phyloP scores from a whole-genome alignment of 2,329 filamentous ascomycete species.

The Paracoccidioides lutzii region DNA sequence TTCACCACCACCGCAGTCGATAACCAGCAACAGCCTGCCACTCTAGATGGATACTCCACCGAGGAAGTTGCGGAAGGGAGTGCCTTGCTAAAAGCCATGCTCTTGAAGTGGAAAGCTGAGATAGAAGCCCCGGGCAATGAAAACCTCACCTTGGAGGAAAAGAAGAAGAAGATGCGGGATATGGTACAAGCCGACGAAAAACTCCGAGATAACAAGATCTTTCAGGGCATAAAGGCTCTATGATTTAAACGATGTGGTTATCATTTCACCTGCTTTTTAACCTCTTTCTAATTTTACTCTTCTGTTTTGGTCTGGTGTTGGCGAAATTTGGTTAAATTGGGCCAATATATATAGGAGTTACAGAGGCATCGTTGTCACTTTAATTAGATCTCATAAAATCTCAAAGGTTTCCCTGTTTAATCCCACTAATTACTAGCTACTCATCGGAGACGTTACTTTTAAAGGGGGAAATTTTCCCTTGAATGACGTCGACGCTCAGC shows the following conservation, averaged over 20 bases:
- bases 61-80: constrained; percentile 85
- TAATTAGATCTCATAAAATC: background rate
- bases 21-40: constrained; percentile 30
- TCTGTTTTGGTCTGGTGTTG: background rate
- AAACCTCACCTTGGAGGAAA: constrained; percentile 55
- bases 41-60: constrained; percentile 49
- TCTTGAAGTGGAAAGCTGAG: constrained; percentile 71
- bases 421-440: background rate
- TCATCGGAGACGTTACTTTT: too few relatives aligned
- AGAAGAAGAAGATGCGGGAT: constrained; percentile 64
- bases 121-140: constrained; percentile 49
- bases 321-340: background rate
- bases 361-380: background rate
- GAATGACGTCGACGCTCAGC: too few relatives aligned
- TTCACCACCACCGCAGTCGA: constrained; percentile 41
- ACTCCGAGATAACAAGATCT: constrained; percentile 44
- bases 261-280: background rate
- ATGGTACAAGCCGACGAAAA: constrained; percentile 62
- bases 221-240: constrained; percentile 36
- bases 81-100: constrained; percentile 65
- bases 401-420: background rate
- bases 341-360: background rate
- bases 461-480: too few relatives aligned
- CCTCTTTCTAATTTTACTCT: background rate
- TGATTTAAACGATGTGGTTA: constrained; percentile 14